Percentiles rank a stretch among this genome's conserved stretches.
These are phyloP conservation scores for Corchorus capsularis DNA, from an alignment of 345 rosid genomes.

Conservation along the genomic window DNA sequence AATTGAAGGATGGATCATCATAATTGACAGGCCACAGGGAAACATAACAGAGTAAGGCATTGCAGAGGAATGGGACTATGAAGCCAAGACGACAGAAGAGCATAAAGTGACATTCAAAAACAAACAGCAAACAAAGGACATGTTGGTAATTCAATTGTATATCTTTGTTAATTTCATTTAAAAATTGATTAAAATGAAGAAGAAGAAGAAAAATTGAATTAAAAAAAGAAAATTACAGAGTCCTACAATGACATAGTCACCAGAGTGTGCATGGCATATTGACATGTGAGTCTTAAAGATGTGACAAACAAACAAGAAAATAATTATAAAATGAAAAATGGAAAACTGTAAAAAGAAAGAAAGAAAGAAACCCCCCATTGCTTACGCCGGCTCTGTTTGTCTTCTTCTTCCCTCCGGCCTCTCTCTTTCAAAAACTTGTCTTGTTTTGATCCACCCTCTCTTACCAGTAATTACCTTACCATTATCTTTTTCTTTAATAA, in stretches of 20 bases:
- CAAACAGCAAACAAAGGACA: too few relatives aligned
- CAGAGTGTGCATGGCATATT: conserved; percentile 5
- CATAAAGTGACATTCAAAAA: background rate
- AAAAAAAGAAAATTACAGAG: background rate
- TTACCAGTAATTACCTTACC: background rate
- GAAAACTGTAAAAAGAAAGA: conserved; percentile 15
- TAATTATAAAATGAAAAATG: background rate
- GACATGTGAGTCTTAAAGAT: background rate
- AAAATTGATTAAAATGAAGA: background rate
- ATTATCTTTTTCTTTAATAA: background rate
- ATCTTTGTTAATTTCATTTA: background rate
- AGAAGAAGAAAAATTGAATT: too few relatives aligned
- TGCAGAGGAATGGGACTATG: background rate
- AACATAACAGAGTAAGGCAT: too few relatives aligned
- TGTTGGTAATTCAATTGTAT: background rate
- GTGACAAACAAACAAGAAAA: background rate
- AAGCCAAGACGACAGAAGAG: background rate
- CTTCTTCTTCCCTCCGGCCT: conserved; percentile 23
- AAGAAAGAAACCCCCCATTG: conserved; percentile 22
- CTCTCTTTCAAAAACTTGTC: background rate
- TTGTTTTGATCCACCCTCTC: background rate
- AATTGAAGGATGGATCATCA: background rate
- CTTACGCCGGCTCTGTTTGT: conserved; percentile 44
- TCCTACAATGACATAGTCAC: background rate
- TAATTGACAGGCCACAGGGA: background rate